phyloP scores from a whole-genome alignment of 495 filamentous ascomycete genomes.

The Margaritispora aquatica region DNA sequence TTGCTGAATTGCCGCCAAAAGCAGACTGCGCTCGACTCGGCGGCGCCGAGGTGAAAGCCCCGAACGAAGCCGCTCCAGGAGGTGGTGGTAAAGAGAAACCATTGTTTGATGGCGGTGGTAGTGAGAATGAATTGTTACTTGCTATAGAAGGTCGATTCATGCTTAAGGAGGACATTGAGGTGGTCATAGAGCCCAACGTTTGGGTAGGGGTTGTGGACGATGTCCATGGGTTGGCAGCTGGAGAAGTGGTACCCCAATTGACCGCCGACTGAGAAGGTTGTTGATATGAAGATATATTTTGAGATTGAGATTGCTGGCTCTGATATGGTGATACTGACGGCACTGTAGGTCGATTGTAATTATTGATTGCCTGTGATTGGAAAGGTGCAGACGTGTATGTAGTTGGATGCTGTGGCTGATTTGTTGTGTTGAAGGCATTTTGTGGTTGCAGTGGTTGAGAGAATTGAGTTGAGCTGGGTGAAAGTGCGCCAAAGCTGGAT shows the following conservation, averaged over 20 bases:
- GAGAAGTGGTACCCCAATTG: slow-evolving; percentile 18
- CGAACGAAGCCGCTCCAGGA: slow-evolving; percentile 37
- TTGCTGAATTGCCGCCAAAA: slow-evolving; percentile 6
- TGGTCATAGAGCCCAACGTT: slow-evolving; percentile 22
- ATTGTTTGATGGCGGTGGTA: slow-evolving; percentile 2
- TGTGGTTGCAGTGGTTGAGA: slow-evolving; percentile 44
- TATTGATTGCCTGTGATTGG: slow-evolving; percentile 6
- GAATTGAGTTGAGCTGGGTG: slow-evolving; percentile 46
- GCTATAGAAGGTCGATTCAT: slow-evolving; percentile 18
- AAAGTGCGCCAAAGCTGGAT: slow-evolving; percentile 37
- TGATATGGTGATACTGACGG: not conserved
- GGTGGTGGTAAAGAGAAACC: slow-evolving; percentile 45
- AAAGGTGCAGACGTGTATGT: slow-evolving; percentile 10
- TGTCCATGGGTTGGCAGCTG: slow-evolving; percentile 21
- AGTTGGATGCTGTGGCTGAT: not conserved
- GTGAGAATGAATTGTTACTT: slow-evolving; percentile 20
- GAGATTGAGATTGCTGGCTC: not conserved
- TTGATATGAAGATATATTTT: not conserved
- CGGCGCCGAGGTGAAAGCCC: slow-evolving; percentile 1
- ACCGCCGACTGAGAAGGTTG: slow-evolving; percentile 4
- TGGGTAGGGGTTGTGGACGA: slow-evolving; percentile 13
- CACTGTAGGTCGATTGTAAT: not conserved
- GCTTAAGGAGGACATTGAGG: slow-evolving; percentile 20
- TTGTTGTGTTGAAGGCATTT: not conserved
- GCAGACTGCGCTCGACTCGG: not conserved